Evolutionary conservation across 116 monocot genomes (phyloP).

Genomic region (Iris pallida): DNA sequence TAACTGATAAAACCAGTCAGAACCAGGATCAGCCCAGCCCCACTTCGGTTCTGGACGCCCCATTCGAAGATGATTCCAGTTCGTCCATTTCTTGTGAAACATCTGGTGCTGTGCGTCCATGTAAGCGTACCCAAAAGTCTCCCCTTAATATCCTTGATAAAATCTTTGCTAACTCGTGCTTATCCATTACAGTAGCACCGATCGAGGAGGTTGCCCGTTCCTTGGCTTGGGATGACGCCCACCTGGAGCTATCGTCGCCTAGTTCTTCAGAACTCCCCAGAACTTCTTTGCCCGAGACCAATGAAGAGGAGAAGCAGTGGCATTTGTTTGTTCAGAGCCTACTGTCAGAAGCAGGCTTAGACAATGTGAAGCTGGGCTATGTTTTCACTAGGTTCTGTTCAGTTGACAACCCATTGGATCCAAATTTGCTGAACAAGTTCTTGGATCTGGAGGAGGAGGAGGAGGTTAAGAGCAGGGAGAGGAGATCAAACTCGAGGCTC

Average conservation of each 20-base stretch:
- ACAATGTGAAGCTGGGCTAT: slow-evolving; percentile 6
- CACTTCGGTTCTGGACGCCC: slow-evolving; percentile 39
- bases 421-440: slow-evolving; percentile 26
- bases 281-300: slow-evolving; percentile 7
- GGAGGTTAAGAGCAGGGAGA: slow-evolving; percentile 32
- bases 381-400: slow-evolving; percentile 34
- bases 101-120: slow-evolving; percentile 8
- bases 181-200: slow-evolving; percentile 24
- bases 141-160: background rate
- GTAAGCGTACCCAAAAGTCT: slow-evolving; percentile 22
- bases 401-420: slow-evolving; percentile 30
- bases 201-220: slow-evolving; percentile 39
- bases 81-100: slow-evolving; percentile 25
- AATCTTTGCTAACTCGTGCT: background rate
- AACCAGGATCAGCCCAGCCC: slow-evolving; percentile 37
- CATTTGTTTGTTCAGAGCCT: slow-evolving; percentile 32
- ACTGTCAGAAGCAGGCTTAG: slow-evolving; percentile 30
- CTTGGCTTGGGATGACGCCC: slow-evolving; percentile 38
- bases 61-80: slow-evolving; percentile 39
- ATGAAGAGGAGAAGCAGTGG: slow-evolving; percentile 18
- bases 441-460: slow-evolving; percentile 23
- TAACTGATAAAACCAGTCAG: slow-evolving; percentile 9
- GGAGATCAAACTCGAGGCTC: slow-evolving; percentile 34
- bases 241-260: slow-evolving; percentile 14
- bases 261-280: slow-evolving; percentile 7